Conservation (phyloP, 2,329 filamentous ascomycete species). For the Nannizziopsis arthrosporioides region DNA sequence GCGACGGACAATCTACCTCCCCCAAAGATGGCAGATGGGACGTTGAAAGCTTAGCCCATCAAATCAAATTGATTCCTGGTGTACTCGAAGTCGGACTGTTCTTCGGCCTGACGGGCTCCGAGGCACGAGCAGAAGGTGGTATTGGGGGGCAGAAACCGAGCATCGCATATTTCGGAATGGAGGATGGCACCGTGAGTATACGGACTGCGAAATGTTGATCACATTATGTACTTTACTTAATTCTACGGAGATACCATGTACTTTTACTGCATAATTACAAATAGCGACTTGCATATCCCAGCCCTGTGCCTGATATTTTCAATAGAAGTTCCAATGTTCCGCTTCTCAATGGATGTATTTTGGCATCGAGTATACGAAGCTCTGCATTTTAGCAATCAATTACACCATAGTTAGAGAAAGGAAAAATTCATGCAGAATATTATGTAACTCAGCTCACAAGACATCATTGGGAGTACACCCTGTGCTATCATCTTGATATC, state of each 20-base stretch:
- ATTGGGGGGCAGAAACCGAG: slow-evolving; percentile 78
- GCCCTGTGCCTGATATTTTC: too few relatives aligned
- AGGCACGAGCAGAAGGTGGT: slow-evolving; percentile 50
- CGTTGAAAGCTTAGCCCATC: slow-evolving; percentile 58
- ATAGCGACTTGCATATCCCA: too few relatives aligned
- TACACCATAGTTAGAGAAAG: too few relatives aligned
- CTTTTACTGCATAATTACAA: too few relatives aligned
- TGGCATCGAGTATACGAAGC: too few relatives aligned
- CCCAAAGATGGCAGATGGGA: slow-evolving; percentile 63
- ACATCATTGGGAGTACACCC: not conserved
- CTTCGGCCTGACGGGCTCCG: slow-evolving; percentile 63
- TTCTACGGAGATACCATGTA: too few relatives aligned
- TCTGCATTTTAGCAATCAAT: too few relatives aligned
- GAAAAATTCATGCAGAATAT: too few relatives aligned
- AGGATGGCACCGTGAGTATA: slow-evolving; percentile 57
- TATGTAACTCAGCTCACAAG: not conserved
- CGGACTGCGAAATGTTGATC: slow-evolving; percentile 28
- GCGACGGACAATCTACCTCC: slow-evolving; percentile 39
- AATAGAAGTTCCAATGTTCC: too few relatives aligned
- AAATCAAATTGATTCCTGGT: slow-evolving; percentile 70
- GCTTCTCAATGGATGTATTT: too few relatives aligned
- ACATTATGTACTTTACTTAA: not conserved
- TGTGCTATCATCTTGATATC: slow-evolving; percentile 1
- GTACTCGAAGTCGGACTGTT: slow-evolving; percentile 91
- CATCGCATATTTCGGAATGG: slow-evolving; percentile 89